Conservation (phyloP, 1,284 basidiomycete genomes). For the Cystobasidium sp. region DNA sequence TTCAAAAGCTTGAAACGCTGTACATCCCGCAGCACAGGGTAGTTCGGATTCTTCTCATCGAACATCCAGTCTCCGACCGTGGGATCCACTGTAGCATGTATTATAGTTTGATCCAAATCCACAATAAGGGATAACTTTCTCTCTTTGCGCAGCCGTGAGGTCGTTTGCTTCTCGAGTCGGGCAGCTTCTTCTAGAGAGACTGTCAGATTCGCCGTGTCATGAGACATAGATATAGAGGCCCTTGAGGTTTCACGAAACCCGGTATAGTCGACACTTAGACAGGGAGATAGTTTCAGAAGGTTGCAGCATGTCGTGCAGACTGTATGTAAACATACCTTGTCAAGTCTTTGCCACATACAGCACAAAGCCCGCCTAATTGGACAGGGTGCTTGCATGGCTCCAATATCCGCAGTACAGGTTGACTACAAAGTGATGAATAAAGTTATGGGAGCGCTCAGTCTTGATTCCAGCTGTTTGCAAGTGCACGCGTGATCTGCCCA, state of each 20-base stretch:
- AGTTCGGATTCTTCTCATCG: conserved; percentile 78
- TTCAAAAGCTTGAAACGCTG: conserved; percentile 74
- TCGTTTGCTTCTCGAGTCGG: conserved; percentile 39
- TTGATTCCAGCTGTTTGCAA: neutral
- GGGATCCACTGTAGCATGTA: conserved; percentile 97
- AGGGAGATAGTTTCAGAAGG: no score
- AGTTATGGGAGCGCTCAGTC: no score
- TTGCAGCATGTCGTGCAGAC: neutral
- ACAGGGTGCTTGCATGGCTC: conserved; percentile 93
- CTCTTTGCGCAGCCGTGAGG: conserved; percentile 57
- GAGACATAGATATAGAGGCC: conserved; percentile 82
- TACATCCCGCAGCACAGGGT: conserved; percentile 84
- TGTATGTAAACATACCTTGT: conserved; percentile 69
- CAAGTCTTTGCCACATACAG: conserved; percentile 90
- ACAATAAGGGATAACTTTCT: conserved; percentile 92
- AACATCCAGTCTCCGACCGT: conserved; percentile 96
- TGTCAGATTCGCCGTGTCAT: conserved; percentile 61
- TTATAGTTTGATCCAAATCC: conserved; percentile 97
- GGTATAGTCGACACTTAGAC: conserved; percentile 76
- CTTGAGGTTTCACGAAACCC: conserved; percentile 78
- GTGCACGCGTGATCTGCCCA: neutral
- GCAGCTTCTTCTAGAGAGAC: conserved; percentile 55
- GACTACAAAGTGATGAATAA: neutral
- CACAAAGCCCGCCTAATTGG: conserved; percentile 89
- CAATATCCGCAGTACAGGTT: conserved; percentile 63